These are phyloP conservation scores for Huntiella savannae DNA, from an alignment of 2,329 filamentous ascomycete species.

Conservation along the genomic window DNA sequence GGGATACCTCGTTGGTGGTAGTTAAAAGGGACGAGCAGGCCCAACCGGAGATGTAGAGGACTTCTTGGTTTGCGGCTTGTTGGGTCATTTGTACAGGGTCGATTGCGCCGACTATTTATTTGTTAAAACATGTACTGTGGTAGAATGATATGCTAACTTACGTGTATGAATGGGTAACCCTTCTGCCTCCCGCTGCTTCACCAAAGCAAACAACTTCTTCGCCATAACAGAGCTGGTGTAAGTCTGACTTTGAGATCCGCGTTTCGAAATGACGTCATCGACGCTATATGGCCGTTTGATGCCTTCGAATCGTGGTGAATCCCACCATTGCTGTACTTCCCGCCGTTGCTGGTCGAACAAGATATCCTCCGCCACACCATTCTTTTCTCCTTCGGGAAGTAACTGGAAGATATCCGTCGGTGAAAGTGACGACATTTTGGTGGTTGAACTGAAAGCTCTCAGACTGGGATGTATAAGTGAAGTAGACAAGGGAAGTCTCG, in stretches of 20 bases:
- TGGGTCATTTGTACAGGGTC: slow-evolving; percentile 99
- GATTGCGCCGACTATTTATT: slow-evolving; percentile 65
- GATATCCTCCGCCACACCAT: slow-evolving; percentile 63
- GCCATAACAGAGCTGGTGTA: slow-evolving; percentile 94
- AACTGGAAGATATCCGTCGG: slow-evolving; percentile 72
- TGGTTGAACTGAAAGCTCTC: background rate
- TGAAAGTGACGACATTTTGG: slow-evolving; percentile 10
- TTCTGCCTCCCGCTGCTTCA: slow-evolving; percentile 57
- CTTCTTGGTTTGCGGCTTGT: slow-evolving; percentile 87
- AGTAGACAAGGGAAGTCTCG: no score
- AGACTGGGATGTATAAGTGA: no score
- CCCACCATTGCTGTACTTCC: slow-evolving; percentile 83
- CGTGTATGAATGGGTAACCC: slow-evolving; percentile 87
- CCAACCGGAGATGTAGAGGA: slow-evolving; percentile 93
- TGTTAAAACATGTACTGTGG: slow-evolving; percentile 11
- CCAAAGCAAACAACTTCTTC: slow-evolving; percentile 76
- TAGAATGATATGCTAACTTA: slow-evolving; percentile 24
- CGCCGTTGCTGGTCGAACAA: slow-evolving; percentile 69
- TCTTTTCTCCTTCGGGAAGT: slow-evolving; percentile 57
- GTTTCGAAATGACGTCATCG: slow-evolving; percentile 81
- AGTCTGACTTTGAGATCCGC: slow-evolving; percentile 66
- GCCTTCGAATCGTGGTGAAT: slow-evolving; percentile 60
- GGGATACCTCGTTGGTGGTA: slow-evolving; percentile 88
- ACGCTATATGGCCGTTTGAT: slow-evolving; percentile 86
- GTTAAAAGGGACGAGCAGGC: slow-evolving; percentile 88